Conservation (phyloP, 2,329 filamentous ascomycete species). For the Chrysoporthe puriensis region DNA sequence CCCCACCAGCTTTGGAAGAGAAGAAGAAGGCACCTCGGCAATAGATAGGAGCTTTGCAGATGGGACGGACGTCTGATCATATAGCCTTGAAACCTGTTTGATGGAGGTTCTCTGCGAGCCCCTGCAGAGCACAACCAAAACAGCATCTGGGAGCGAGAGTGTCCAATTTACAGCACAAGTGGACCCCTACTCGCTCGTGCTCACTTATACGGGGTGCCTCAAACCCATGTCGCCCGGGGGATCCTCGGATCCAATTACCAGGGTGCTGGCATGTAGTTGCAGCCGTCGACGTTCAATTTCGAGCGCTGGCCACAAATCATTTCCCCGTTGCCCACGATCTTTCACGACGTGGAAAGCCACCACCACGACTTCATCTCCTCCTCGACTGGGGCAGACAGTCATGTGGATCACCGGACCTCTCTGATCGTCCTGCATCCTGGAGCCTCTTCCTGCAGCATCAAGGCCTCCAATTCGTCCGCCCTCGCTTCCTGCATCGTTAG, state of each 20-base stretch:
- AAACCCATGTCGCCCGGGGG: slow-evolving; percentile 5
- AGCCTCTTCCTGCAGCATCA: slow-evolving; percentile 4
- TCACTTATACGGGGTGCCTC: slow-evolving; percentile 9
- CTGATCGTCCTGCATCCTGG: slow-evolving; percentile 13
- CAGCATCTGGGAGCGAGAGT: slow-evolving; percentile 9
- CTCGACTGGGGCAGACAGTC: slow-evolving; percentile 14
- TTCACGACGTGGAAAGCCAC: slow-evolving; percentile 19
- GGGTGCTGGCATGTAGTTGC: slow-evolving; percentile 12
- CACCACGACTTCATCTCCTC: slow-evolving; percentile 3
- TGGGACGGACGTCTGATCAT: background rate
- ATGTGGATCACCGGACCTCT: slow-evolving; percentile 21
- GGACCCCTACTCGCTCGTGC: slow-evolving; percentile 1
- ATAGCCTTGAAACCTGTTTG: slow-evolving; percentile 6
- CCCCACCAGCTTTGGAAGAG: background rate
- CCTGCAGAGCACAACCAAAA: slow-evolving; percentile 1
- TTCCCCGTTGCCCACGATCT: slow-evolving; percentile 20
- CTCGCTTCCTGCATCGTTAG: slow-evolving; percentile 15
- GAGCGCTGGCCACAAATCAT: slow-evolving; percentile 23
- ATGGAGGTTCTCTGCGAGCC: background rate
- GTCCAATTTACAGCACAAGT: slow-evolving; percentile 12
- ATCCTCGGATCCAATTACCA: slow-evolving; percentile 13
- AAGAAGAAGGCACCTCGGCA: background rate
- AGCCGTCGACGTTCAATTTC: slow-evolving; percentile 16
- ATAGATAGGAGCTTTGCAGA: background rate
- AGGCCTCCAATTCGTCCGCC: slow-evolving; percentile 16